Percentiles rank a stretch among this genome's conserved stretches.
These are phyloP conservation scores for Prunus fruticosa DNA, from an alignment of 306 rosid genomes.

Conservation along the genomic window DNA sequence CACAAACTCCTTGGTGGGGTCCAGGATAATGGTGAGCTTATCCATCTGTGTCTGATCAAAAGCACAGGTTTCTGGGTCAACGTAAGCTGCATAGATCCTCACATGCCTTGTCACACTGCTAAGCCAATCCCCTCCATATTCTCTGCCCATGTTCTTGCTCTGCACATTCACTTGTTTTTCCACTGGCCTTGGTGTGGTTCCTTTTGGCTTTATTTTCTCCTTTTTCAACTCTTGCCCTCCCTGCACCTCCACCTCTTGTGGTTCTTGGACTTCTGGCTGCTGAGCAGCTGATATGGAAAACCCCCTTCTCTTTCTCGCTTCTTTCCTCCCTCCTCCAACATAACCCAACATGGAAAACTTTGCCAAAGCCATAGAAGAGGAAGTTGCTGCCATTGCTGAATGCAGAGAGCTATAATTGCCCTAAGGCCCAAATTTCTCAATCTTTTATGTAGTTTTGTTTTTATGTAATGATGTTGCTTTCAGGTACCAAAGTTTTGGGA, in stretches of 20 bases:
- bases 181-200: constrained; percentile 71
- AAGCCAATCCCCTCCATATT: constrained; percentile 92
- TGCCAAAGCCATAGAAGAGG: constrained; percentile 56
- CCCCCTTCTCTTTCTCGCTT: constrained; percentile 21
- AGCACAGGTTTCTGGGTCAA: constrained; percentile 71
- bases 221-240: constrained; percentile 25
- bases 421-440: neutral
- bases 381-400: constrained; percentile 69
- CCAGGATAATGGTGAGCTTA: constrained; percentile 80
- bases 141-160: constrained; percentile 77
- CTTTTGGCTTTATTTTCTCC: constrained; percentile 38
- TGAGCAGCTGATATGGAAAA: constrained; percentile 48
- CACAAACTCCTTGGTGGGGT: constrained; percentile 84
- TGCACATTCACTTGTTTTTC: constrained; percentile 67
- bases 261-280: constrained; percentile 44
- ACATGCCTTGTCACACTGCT: constrained; percentile 65
- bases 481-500: neutral
- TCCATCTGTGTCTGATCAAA: constrained; percentile 97
- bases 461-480: neutral
- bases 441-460: neutral
- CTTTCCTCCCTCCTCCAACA: constrained; percentile 36
- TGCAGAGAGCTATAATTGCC: neutral
- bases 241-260: constrained; percentile 25
- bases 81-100: constrained; percentile 84
- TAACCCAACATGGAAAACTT: constrained; percentile 51